Evolutionary conservation across 1,284 basidiomycete genomes (phyloP), one percentile per base, ranked within the genome.

Genomic region (Ustilago loliicola): DNA sequence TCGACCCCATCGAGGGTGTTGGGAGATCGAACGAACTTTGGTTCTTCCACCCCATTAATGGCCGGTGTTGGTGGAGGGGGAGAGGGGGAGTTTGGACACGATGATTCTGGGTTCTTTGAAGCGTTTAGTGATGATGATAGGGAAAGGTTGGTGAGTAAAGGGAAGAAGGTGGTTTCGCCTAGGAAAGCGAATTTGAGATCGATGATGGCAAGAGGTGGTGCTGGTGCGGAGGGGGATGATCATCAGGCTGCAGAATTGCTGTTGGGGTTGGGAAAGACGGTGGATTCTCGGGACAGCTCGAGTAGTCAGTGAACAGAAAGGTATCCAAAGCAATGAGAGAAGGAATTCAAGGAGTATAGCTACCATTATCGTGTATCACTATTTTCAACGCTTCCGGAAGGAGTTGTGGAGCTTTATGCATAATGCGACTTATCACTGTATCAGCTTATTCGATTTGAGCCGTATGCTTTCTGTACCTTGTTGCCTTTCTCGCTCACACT

Each of bases 61-160:
- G 5, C 9, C 4, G 11, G 25, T 50, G 48, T n/a, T n/a, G n/a
- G n/a, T n/a, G n/a, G n/a, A n/a, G n/a, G n/a, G n/a, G n/a, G n/a
- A n/a, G n/a, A 25, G 15, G 23, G 45, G n/a, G 45, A 50, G 1
- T 72, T 77, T 42, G 34, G 52, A 21, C 77, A 80, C 42, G 81
- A 83, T 38, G 81, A 83, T 61, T 77, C 72, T 15, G 81, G 81
- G 1, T 83, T 80, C 71, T 83, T 83, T 45, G 75, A 66, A 32
- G 45, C 29, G 42, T 56, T 72, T 25, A 74, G 72, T 56, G 76
- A 78, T 3, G 69, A 69, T 36, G 72, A 78, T 2, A 19, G 48
- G 47, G 50, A 45, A 27, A 27, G 29, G 57, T 54, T 42, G 11
- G 8, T 38, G 57, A n/a, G n/a, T n/a, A 23, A 60, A 25, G 23